These are phyloP conservation scores for Yamadazyma akitaensis DNA, from an alignment of 805 yeast species.

Conservation along the genomic window DNA sequence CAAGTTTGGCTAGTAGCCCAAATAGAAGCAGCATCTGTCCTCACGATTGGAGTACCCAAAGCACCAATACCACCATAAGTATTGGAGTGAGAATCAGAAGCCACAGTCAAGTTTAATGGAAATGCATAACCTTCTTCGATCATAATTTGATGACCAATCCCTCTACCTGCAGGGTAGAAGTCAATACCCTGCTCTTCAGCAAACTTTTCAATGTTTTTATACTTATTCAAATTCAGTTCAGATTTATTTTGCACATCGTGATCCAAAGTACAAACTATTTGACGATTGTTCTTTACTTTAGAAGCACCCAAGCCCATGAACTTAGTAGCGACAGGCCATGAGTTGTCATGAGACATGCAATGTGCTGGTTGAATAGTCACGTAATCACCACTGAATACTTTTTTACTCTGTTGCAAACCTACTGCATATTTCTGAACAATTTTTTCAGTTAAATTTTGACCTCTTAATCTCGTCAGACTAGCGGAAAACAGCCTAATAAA, in stretches of 20 bases:
- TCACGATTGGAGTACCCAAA: constrained; percentile 94
- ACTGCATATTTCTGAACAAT: constrained; percentile 93
- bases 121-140: constrained; percentile 98
- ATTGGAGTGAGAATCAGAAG: constrained; percentile 96
- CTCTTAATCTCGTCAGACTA: constrained; percentile 26
- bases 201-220: constrained; percentile 81
- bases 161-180: constrained; percentile 98
- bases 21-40: constrained; percentile 98
- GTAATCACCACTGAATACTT: constrained; percentile 86
- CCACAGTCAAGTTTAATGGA: constrained; percentile 89
- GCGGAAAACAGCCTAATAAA: constrained; percentile 20
- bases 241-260: constrained; percentile 96
- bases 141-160: constrained; percentile 99
- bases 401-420: constrained; percentile 70
- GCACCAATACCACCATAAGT: constrained; percentile 94
- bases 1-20: constrained; percentile 99
- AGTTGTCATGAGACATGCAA: constrained; percentile 98
- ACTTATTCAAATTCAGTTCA: constrained; percentile 85
- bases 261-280: constrained; percentile 93
- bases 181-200: constrained; percentile 90
- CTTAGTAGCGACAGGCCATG: constrained; percentile 99
- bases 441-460: constrained; percentile 92
- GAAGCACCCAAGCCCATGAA: constrained; percentile 93
- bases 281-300: constrained; percentile 76
- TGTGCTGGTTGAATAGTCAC: constrained; percentile 93